These are phyloP conservation scores for Colletotrichum abscissum DNA, from an alignment of 2,329 filamentous ascomycete species.

Conservation along the genomic window DNA sequence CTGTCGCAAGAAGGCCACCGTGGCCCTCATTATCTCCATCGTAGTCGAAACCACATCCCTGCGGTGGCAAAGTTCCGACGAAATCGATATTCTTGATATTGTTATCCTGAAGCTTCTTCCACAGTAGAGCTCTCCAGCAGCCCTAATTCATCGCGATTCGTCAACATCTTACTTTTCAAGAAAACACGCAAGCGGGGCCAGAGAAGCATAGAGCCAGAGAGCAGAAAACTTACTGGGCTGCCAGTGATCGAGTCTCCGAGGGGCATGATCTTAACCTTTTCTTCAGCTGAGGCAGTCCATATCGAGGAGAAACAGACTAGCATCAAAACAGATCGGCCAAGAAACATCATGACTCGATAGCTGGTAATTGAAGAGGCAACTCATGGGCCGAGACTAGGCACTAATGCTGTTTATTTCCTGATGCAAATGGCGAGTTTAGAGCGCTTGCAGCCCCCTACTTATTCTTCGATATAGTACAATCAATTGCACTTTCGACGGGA, in stretches of 20 bases:
- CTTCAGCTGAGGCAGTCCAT: not conserved
- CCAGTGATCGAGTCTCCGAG: slow-evolving; percentile 43
- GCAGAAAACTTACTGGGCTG: slow-evolving; percentile 34
- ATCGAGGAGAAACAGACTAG: not conserved
- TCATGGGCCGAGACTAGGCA: too few species aligned
- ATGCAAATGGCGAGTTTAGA: too few species aligned
- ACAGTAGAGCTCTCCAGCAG: slow-evolving; percentile 49
- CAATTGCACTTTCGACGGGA: not conserved
- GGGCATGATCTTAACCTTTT: slow-evolving; percentile 38
- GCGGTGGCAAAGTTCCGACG: slow-evolving; percentile 46
- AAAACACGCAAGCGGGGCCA: not conserved
- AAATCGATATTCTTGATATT: slow-evolving; percentile 48
- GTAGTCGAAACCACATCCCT: slow-evolving; percentile 48
- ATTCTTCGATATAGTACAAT: not conserved
- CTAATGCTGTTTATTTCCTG: too few species aligned
- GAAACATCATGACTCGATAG: not conserved
- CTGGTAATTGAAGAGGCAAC: not conserved
- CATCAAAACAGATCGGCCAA: not conserved
- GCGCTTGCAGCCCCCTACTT: not conserved
- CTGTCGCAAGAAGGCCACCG: slow-evolving; percentile 51
- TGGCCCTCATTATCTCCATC: slow-evolving; percentile 56
- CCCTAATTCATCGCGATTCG: slow-evolving; percentile 31
- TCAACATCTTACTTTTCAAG: too few species aligned
- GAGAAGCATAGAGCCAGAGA: not conserved
- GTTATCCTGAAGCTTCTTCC: slow-evolving; percentile 43